Percentiles rank a stretch among this genome's conserved stretches.
These are phyloP conservation scores for Phylloporus sp. DNA, from an alignment of 768 basidiomycete genomes.

Conservation along the genomic window DNA sequence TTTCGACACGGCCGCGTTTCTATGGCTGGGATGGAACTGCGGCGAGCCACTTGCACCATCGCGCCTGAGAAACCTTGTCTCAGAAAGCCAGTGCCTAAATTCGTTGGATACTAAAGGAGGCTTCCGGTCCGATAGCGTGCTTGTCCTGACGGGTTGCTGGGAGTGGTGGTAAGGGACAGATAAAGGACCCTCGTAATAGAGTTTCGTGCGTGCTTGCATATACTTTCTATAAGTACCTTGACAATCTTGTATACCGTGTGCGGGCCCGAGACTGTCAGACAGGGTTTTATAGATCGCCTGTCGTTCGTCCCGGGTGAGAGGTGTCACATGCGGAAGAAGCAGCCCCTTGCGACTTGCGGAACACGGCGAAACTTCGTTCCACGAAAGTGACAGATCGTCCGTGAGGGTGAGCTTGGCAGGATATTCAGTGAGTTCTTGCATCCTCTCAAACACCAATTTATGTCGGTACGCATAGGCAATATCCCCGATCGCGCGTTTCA, in stretches of 20 bases:
- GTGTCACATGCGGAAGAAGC: slow-evolving; percentile 19
- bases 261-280: slow-evolving; percentile 43
- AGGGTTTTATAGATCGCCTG: slow-evolving; percentile 47
- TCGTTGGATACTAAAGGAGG: slow-evolving; percentile 18
- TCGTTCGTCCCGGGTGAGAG: slow-evolving; percentile 44
- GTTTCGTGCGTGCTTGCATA: slow-evolving; percentile 45
- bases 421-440: slow-evolving; percentile 21
- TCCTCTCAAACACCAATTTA: slow-evolving; percentile 23
- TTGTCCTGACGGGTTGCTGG: slow-evolving; percentile 11
- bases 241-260: slow-evolving; percentile 43
- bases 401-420: slow-evolving; percentile 7
- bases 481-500: slow-evolving; percentile 27
- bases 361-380: slow-evolving; percentile 19
- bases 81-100: slow-evolving; percentile 31
- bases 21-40: slow-evolving; percentile 5
- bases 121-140: slow-evolving; percentile 11
- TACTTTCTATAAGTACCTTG: slow-evolving; percentile 48
- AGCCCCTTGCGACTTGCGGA: slow-evolving; percentile 14
- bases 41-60: slow-evolving; percentile 13
- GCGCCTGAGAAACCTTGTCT: slow-evolving; percentile 23
- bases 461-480: slow-evolving; percentile 26
- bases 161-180: slow-evolving; percentile 14
- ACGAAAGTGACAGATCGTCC: slow-evolving; percentile 9
- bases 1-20: slow-evolving; percentile 14
- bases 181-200: slow-evolving; percentile 44